Conservation (phyloP, 495 filamentous ascomycete species). For the Physcia stellaris region DNA sequence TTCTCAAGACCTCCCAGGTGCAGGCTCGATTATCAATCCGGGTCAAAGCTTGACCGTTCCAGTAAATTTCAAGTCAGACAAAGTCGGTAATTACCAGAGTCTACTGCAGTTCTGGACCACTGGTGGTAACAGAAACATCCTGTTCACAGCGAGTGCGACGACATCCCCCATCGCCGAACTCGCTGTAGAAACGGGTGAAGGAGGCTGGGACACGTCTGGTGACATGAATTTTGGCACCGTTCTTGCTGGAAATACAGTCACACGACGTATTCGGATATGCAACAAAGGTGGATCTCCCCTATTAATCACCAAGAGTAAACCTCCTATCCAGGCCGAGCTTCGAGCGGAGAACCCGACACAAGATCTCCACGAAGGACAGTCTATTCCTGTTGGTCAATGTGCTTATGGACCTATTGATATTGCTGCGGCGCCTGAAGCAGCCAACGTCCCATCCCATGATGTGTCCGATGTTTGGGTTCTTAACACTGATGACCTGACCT, state of each 20-base stretch:
- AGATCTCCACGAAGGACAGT: slow-evolving; percentile 15
- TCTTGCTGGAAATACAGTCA: slow-evolving; percentile 13
- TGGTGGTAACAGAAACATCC: slow-evolving; percentile 17
- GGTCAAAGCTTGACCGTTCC: slow-evolving; percentile 18
- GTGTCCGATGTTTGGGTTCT: slow-evolving; percentile 19
- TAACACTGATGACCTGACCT: slow-evolving; percentile 21
- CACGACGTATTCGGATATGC: slow-evolving; percentile 19
- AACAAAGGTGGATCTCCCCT: slow-evolving; percentile 24
- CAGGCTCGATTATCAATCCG: slow-evolving; percentile 15
- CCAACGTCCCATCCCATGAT: slow-evolving; percentile 11
- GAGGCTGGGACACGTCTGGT: slow-evolving; percentile 15
- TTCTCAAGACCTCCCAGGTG: slow-evolving; percentile 17
- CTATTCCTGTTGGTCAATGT: slow-evolving; percentile 15
- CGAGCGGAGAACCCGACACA: slow-evolving; percentile 10
- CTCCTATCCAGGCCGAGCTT: slow-evolving; percentile 15
- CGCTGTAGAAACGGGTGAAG: slow-evolving; percentile 17
- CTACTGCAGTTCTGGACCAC: slow-evolving; percentile 19
- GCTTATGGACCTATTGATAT: slow-evolving; percentile 19
- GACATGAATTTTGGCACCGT: slow-evolving; percentile 22
- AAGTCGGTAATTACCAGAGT: slow-evolving; percentile 17
- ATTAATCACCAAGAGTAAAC: slow-evolving; percentile 22
- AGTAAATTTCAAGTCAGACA: slow-evolving; percentile 15
- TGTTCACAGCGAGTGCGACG: slow-evolving; percentile 18
- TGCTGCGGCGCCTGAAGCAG: slow-evolving; percentile 11
- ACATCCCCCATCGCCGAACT: slow-evolving; percentile 21